A percentile compares a stretch with the other conserved stretches of the same genome.
Evolutionary conservation across 1,284 basidiomycete species (phyloP).

Genomic region (Puccinia polysora): DNA sequence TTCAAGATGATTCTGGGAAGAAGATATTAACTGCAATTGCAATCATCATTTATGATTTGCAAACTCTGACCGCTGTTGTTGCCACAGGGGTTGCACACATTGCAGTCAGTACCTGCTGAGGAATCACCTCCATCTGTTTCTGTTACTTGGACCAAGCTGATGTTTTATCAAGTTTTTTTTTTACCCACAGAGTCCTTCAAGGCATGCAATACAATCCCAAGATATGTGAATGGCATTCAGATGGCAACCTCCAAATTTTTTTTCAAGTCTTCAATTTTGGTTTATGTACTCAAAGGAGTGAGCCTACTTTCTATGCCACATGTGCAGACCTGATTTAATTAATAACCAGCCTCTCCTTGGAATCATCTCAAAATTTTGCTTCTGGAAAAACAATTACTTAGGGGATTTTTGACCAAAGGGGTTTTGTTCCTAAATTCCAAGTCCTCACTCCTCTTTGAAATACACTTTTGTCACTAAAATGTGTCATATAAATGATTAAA

Average conservation of each 20-base stretch:
- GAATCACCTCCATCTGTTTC: not conserved
- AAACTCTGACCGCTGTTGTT: constrained; percentile 21
- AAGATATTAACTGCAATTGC: constrained; percentile 2
- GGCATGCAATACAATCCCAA: not conserved
- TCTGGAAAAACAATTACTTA: constrained; percentile 5
- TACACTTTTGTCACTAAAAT: constrained; percentile 6
- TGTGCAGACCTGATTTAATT: too few species aligned
- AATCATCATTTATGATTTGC: constrained; percentile 24
- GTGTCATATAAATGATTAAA: constrained; percentile 9
- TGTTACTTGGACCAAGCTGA: not conserved
- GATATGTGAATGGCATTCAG: not conserved
- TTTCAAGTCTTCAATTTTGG: not conserved
- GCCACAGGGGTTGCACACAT: constrained; percentile 23
- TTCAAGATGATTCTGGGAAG: constrained; percentile 21
- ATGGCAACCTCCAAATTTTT: not conserved
- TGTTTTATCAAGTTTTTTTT: not conserved
- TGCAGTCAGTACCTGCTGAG: constrained; percentile 3
- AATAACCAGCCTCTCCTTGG: too few species aligned
- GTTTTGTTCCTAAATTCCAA: constrained; percentile 34
- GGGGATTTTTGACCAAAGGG: constrained; percentile 16
- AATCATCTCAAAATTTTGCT: constrained; percentile 2
- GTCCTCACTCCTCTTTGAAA: constrained; percentile 10
- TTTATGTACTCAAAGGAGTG: constrained; percentile 15
- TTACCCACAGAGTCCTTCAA: not conserved
- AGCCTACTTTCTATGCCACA: not conserved